These are phyloP conservation scores for Larix kaempferi DNA, from an alignment of 75 land plant genomes.

Conservation along the genomic window DNA sequence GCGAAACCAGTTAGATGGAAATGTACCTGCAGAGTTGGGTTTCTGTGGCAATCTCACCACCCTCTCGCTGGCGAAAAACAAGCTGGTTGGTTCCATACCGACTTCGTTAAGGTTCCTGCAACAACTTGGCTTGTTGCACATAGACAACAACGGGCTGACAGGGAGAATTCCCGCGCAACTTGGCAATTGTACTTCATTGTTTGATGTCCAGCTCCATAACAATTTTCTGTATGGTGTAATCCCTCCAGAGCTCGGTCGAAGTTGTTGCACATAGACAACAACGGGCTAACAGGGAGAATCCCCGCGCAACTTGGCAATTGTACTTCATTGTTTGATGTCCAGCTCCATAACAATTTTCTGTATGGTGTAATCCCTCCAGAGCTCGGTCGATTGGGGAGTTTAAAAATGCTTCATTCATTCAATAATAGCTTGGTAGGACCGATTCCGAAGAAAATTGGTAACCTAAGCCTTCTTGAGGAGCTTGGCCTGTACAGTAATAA, in stretches of 20 bases:
- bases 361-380: slow-evolving; percentile 26
- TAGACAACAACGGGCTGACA: slow-evolving; percentile 15
- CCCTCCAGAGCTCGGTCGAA: slow-evolving; percentile 22
- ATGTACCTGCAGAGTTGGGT: slow-evolving; percentile 22
- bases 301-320: slow-evolving; percentile 31
- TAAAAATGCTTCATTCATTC: background rate
- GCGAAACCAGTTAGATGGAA: slow-evolving; percentile 27
- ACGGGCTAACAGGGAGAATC: slow-evolving; percentile 21
- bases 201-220: slow-evolving; percentile 13
- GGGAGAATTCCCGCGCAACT: slow-evolving; percentile 29
- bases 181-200: slow-evolving; percentile 20
- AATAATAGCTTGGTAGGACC: slow-evolving; percentile 17
- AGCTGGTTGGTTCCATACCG: slow-evolving; percentile 29
- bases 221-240: slow-evolving; percentile 25
- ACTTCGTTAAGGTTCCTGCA: slow-evolving; percentile 21
- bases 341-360: slow-evolving; percentile 20
- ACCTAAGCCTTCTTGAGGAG: slow-evolving; percentile 16
- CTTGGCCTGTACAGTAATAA: slow-evolving; percentile 37
- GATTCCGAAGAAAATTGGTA: slow-evolving; percentile 20
- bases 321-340: slow-evolving; percentile 11
- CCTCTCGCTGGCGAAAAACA: slow-evolving; percentile 8
- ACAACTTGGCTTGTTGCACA: slow-evolving; percentile 12
- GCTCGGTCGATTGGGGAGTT: slow-evolving; percentile 10
- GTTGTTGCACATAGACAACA: slow-evolving; percentile 17
- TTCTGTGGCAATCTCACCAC: slow-evolving; percentile 11